Evolutionary conservation across 768 basidiomycete species (phyloP).

Genomic region (Lactifluus piperatus): DNA sequence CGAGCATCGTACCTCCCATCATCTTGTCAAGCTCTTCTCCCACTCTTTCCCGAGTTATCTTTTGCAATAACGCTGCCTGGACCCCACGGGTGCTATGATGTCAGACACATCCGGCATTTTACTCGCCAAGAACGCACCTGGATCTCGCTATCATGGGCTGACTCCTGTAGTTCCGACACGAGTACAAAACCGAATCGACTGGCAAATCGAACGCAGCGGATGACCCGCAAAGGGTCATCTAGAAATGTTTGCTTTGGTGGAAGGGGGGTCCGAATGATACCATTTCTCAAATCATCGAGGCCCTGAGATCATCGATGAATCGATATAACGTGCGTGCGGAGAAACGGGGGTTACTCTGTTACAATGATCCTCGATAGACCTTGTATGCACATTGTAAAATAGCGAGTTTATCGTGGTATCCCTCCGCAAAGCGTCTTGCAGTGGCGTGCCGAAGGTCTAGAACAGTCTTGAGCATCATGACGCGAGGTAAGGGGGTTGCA

Average conservation of each 20-base stretch:
- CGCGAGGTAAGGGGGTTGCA: neutral
- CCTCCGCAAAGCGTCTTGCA: conserved; percentile 82
- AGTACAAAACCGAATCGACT: conserved; percentile 82
- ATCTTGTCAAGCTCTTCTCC: conserved; percentile 93
- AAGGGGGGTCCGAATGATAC: conserved; percentile 82
- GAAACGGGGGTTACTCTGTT: conserved; percentile 42
- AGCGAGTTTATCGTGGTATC: conserved; percentile 94
- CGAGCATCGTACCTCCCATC: conserved; percentile 55
- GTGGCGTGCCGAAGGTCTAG: conserved; percentile 85
- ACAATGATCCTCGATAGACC: conserved; percentile 80
- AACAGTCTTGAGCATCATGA: neutral
- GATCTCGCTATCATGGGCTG: conserved; percentile 51
- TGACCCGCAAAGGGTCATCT: conserved; percentile 90
- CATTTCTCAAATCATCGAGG: conserved; percentile 68
- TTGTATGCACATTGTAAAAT: conserved; percentile 91
- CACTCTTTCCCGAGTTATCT: conserved; percentile 86
- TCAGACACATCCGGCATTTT: neutral
- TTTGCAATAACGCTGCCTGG: conserved; percentile 58
- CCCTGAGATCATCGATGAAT: conserved; percentile 40
- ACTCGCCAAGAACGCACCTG: conserved; percentile 38
- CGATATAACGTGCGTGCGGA: neutral
- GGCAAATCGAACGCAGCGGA: conserved; percentile 86
- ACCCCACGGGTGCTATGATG: neutral
- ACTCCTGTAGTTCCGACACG: conserved; percentile 54
- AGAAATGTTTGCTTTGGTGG: conserved; percentile 80